phyloP scores from a whole-genome alignment of 2,329 filamentous ascomycete species.

The Polytolypa hystricis region DNA sequence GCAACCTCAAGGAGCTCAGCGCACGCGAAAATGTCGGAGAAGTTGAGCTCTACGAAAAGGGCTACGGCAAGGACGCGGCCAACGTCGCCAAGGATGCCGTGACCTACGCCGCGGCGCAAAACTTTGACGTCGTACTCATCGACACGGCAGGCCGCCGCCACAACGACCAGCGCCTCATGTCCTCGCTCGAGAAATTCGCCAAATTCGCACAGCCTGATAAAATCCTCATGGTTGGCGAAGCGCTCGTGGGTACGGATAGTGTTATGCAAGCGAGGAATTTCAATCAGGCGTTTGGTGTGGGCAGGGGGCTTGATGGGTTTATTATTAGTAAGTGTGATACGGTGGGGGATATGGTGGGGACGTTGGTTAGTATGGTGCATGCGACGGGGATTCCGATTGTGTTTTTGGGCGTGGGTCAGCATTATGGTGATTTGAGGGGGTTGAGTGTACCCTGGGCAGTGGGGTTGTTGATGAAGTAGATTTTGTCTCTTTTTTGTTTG shows the following conservation, averaged over 20 bases:
- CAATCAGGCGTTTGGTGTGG: slow-evolving; percentile 78
- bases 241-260: slow-evolving; percentile 87
- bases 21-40: slow-evolving; percentile 66
- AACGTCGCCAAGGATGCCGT: slow-evolving; percentile 92
- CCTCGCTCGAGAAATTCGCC: slow-evolving; percentile 89
- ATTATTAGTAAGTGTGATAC: slow-evolving; percentile 99
- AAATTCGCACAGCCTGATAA: slow-evolving; percentile 95
- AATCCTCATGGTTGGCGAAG: slow-evolving; percentile 93
- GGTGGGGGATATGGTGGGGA: slow-evolving; percentile 97
- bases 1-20: slow-evolving; percentile 81
- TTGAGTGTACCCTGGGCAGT: slow-evolving; percentile 55
- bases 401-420: slow-evolving; percentile 68
- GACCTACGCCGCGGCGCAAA: slow-evolving; percentile 59
- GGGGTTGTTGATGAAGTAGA: slow-evolving; percentile 45
- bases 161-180: slow-evolving; percentile 95
- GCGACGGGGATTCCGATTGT: slow-evolving; percentile 92
- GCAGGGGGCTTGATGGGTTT: slow-evolving; percentile 78
- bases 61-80: slow-evolving; percentile 95
- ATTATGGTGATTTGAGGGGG: slow-evolving; percentile 54
- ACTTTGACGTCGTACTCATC: slow-evolving; percentile 88
- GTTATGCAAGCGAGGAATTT: slow-evolving; percentile 96
- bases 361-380: slow-evolving; percentile 92
- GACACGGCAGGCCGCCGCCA: slow-evolving; percentile 91
- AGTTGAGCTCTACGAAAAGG: slow-evolving; percentile 91
- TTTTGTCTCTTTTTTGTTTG: background rate